phyloP scores from a whole-genome alignment of 83 land plant genomes.

The Picea mariana region DNA sequence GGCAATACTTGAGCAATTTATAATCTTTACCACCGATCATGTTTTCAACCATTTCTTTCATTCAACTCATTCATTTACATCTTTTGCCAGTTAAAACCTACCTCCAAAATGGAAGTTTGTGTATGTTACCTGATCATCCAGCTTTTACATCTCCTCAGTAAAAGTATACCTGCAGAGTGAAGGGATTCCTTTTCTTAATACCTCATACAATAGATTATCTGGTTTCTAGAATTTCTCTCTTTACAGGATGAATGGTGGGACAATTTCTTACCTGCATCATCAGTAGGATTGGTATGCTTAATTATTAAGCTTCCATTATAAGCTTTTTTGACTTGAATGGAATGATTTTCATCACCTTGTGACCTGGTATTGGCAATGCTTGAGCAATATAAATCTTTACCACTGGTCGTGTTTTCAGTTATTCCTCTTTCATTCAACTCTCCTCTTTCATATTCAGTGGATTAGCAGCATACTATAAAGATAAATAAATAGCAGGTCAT shows the following conservation, averaged over 20 bases:
- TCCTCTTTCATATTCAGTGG: too few species aligned
- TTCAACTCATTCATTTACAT: not conserved
- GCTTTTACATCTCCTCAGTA: not conserved
- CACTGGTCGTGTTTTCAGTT: not conserved
- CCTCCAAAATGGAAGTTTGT: not conserved
- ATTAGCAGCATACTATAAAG: too few species aligned
- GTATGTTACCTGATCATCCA: too few species aligned
- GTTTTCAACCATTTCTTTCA: not conserved
- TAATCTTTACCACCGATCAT: not conserved
- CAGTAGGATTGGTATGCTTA: not conserved
- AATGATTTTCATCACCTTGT: not conserved
- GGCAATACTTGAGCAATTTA: not conserved
- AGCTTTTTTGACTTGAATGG: not conserved
- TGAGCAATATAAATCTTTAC: not conserved
- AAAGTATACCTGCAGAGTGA: not conserved
- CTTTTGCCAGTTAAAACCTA: not conserved
- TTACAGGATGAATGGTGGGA: not conserved
- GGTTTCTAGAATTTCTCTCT: not conserved
- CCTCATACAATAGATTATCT: not conserved
- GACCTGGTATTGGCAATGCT: not conserved
- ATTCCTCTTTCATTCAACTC: not conserved
- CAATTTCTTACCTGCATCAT: not conserved
- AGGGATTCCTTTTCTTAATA: not conserved
- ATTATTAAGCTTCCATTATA: not conserved
- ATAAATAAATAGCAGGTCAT: too few species aligned